A percentile compares a stretch with the other conserved stretches of the same genome.
phyloP scores from a whole-genome alignment of 2,329 filamentous ascomycete species.

The Xylariales sp. region DNA sequence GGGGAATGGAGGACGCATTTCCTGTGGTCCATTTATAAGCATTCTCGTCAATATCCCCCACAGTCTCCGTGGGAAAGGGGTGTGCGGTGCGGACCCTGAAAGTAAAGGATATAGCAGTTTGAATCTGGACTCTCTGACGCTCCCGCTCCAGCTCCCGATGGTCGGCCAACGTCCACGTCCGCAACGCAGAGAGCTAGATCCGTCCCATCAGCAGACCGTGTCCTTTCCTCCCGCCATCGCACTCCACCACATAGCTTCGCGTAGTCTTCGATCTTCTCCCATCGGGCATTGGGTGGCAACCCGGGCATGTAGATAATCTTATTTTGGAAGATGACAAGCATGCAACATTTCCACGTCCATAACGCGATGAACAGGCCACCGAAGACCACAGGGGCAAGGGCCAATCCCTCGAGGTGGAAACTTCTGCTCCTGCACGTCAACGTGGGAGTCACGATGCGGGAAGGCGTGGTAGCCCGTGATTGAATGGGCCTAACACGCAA shows the following conservation, averaged over 20 bases:
- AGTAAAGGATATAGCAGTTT: constrained; percentile 52
- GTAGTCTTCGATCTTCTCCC: constrained; percentile 64
- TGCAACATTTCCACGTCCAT: constrained; percentile 63
- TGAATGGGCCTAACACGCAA: constrained; percentile 14
- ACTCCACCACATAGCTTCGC: constrained; percentile 53
- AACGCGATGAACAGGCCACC: constrained; percentile 59
- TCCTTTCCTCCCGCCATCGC: constrained; percentile 61
- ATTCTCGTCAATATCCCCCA: constrained; percentile 17
- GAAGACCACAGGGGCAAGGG: constrained; percentile 66
- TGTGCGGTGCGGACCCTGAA: constrained; percentile 35
- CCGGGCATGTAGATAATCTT: constrained; percentile 80
- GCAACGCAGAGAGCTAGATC: constrained; percentile 57
- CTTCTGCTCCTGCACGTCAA: constrained; percentile 19
- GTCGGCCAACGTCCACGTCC: constrained; percentile 27
- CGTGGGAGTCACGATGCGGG: constrained; percentile 13
- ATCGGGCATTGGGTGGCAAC: constrained; percentile 64
- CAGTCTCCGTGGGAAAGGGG: constrained; percentile 1
- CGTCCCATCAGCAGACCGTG: constrained; percentile 60
- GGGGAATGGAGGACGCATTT: constrained; percentile 55
- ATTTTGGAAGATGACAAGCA: constrained; percentile 75
- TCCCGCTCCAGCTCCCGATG: constrained; percentile 8
- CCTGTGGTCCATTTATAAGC: constrained; percentile 31
- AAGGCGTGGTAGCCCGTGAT: constrained; percentile 16
- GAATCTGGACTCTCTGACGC: constrained; percentile 15
- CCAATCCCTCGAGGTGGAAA: constrained; percentile 34